Conservation (phyloP, 345 rosid genomes). For the Boechera retrofracta region DNA sequence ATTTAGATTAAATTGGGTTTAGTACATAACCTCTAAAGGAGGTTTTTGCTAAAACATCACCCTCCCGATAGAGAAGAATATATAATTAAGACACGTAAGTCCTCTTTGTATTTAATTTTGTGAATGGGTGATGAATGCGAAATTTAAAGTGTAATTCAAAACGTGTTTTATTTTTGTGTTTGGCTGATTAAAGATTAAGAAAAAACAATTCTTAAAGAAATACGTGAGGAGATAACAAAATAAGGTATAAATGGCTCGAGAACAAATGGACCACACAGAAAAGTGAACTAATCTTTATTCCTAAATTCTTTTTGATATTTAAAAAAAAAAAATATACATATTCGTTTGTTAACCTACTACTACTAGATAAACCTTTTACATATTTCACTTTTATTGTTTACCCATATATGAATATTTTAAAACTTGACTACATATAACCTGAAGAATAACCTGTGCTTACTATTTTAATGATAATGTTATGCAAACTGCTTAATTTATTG, state of each 20-base stretch:
- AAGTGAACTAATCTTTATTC: slow-evolving; percentile 39
- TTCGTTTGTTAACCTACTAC: slow-evolving; percentile 31
- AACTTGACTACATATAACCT: background rate
- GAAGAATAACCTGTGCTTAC: background rate
- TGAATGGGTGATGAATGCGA: background rate
- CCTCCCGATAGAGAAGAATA: background rate
- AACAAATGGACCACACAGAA: slow-evolving; percentile 38
- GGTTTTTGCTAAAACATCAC: too few relatives aligned
- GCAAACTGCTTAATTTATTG: background rate
- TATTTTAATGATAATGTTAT: background rate
- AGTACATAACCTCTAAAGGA: too few relatives aligned
- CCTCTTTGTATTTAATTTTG: background rate
- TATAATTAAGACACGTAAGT: background rate
- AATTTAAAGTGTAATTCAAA: background rate
- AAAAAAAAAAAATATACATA: background rate
- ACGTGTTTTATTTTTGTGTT: background rate
- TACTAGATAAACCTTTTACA: background rate
- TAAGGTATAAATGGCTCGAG: slow-evolving; percentile 31
- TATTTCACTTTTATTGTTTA: slow-evolving; percentile 7
- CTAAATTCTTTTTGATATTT: background rate
- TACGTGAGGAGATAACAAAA: slow-evolving; percentile 23
- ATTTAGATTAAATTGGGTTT: too few relatives aligned
- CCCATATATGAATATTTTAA: background rate
- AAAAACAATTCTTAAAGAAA: background rate
- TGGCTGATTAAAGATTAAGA: background rate